Conservation (phyloP, 2,329 filamentous ascomycete species). For the Sarocladiaceae sp. region DNA sequence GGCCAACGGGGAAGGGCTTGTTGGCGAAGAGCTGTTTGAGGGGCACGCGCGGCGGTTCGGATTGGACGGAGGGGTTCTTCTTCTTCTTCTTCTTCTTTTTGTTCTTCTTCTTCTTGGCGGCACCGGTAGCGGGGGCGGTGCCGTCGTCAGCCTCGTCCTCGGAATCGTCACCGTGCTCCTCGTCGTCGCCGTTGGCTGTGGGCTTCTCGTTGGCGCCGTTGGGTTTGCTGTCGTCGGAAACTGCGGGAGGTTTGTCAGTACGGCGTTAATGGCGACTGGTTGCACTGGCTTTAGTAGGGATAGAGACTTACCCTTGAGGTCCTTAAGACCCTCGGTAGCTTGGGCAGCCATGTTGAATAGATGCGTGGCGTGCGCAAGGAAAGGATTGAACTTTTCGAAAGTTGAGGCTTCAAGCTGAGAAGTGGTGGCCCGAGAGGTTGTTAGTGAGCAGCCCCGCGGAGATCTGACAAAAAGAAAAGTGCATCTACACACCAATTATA, state of each 20-base stretch:
- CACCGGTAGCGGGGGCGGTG: conserved; percentile 24
- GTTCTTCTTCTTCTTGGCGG: conserved; percentile 50
- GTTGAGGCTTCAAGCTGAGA: neutral
- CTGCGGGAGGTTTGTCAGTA: neutral
- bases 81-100: conserved; percentile 84
- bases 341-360: conserved; percentile 35
- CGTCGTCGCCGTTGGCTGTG: conserved; percentile 31
- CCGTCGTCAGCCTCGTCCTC: conserved; percentile 46
- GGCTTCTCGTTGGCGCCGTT: conserved; percentile 33
- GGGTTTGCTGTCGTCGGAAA: conserved; percentile 20
- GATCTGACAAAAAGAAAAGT: conserved; percentile 4
- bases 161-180: conserved; percentile 42
- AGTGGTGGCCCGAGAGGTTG: neutral
- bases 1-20: conserved; percentile 65
- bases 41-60: conserved; percentile 64
- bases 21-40: conserved; percentile 68
- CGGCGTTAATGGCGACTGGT: neutral
- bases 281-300: neutral
- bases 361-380: conserved; percentile 7
- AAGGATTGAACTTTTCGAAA: neutral
- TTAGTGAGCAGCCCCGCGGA: neutral
- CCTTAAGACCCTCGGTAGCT: conserved; percentile 36
- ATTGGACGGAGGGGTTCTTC: conserved; percentile 68
- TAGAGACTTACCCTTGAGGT: conserved; percentile 31
- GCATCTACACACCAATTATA: neutral